phyloP scores from a whole-genome alignment of 2,329 filamentous ascomycete genomes.

The Sordariomycetes sp. region DNA sequence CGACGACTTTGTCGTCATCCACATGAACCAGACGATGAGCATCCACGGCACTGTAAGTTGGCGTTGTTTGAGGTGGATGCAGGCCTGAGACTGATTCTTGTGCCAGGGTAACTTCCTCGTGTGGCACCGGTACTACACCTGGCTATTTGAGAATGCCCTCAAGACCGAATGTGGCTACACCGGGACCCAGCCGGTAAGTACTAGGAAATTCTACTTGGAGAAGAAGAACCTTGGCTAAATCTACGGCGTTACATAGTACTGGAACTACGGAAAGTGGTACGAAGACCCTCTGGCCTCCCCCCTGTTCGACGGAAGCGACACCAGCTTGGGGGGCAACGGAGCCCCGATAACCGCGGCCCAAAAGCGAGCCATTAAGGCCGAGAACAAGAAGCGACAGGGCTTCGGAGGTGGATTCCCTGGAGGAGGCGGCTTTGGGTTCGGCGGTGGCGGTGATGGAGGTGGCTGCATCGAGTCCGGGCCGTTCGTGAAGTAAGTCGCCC shows the following conservation, averaged over 20 bases:
- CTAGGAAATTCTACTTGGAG: background rate
- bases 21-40: conserved; percentile 16
- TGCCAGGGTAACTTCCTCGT: conserved; percentile 24
- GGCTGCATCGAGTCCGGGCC: conserved; percentile 40
- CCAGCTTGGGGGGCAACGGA: conserved; percentile 38
- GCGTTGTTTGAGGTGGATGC: no score
- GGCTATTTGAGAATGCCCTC: conserved; percentile 24
- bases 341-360: conserved; percentile 3
- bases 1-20: conserved; percentile 20
- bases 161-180: conserved; percentile 29
- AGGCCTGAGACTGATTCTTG: background rate
- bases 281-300: conserved; percentile 34
- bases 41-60: conserved; percentile 14
- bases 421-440: conserved; percentile 1
- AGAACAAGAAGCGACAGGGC: conserved; percentile 8
- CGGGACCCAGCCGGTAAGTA: conserved; percentile 23
- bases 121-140: conserved; percentile 31
- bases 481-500: conserved; percentile 30
- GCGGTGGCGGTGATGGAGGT: conserved; percentile 38
- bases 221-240: background rate
- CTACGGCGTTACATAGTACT: conserved; percentile 24
- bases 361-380: background rate
- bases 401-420: conserved; percentile 9
- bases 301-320: conserved; percentile 43
- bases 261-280: conserved; percentile 39